Base-by-base conservation (phyloP, 2,329 filamentous ascomycete species). In the Fusarium aywerte region DNA sequence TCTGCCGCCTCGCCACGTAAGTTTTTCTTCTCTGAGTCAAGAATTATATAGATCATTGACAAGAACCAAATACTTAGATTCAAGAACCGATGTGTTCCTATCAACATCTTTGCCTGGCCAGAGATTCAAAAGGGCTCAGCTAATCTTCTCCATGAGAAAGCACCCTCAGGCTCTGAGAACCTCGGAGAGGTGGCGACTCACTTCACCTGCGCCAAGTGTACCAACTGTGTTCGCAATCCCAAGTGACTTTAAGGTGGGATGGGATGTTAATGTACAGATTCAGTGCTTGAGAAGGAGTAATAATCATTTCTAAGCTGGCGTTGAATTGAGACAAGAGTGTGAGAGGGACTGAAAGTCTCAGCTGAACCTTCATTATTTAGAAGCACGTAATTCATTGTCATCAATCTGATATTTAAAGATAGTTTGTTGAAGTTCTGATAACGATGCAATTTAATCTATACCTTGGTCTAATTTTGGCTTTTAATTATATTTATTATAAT, bases 181-280 rank as follows among this genome's bases (percentile, higher is more conserved):
- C 67, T 72, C 35, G 72, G 60, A 7, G 35, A 43, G 33, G 52
- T 52, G 31, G 67, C 63, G n/a, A 74, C 72, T n/a, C 67, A 74
- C 32, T 74, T 74, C 42, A 74, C 69, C 2, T 74, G 72, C 40
- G 54, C 72, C 9, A 39, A 58, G 40, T 74, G 72, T 31, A 70
- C 67, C 9, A 74, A 70, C 16, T 74, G 72, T 12, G 48, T 62
- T n/a, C 49, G 48, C 16, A 50, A 58, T 33, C 31, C 50, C 16
- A 25, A 56, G 27, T 62, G 54, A 42, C 25, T 48, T 29, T 12
- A 12, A 18, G 25, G 18, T 27, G 11, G 21, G 18, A 27, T 48
- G 23, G 8, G 29, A 27, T 32, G 31, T 15, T 18, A 31, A 36
- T 25, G 40, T 29, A 23, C 20, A n/a, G 9, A 20, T 21, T 35